A percentile compares a stretch with the other conserved stretches of the same genome.
Evolutionary conservation across 805 yeast species (phyloP).

Genomic region (Kodamaea restingae): DNA sequence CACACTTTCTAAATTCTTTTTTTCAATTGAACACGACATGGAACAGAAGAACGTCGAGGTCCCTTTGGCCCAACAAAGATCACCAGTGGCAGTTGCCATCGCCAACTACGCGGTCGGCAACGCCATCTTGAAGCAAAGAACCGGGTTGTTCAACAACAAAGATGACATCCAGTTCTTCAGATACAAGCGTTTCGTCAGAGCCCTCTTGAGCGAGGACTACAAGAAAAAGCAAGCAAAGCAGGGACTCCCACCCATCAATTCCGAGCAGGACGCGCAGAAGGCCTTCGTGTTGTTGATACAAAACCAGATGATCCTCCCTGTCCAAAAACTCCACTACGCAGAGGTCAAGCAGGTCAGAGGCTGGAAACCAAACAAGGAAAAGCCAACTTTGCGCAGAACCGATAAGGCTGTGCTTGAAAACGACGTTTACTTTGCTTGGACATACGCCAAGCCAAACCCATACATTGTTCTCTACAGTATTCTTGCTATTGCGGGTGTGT

Average conservation of each 20-base stretch:
- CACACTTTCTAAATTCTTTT: background rate
- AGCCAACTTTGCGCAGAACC: constrained; percentile 56
- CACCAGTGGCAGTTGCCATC: constrained; percentile 61
- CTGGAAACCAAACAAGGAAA: constrained; percentile 56
- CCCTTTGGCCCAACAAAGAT: constrained; percentile 15
- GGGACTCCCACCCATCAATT: constrained; percentile 40
- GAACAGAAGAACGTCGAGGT: constrained; percentile 10
- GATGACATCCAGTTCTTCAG: constrained; percentile 79
- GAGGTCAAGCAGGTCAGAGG: constrained; percentile 54
- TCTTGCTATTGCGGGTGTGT: constrained; percentile 60
- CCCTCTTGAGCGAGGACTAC: constrained; percentile 71
- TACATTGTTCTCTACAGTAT: constrained; percentile 58
- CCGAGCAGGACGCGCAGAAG: constrained; percentile 54
- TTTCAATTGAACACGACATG: constrained; percentile 2
- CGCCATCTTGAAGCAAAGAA: constrained; percentile 69
- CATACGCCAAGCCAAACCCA: constrained; percentile 69
- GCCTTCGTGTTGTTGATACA: constrained; percentile 66
- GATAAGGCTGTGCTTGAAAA: constrained; percentile 58
- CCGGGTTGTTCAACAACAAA: constrained; percentile 69
- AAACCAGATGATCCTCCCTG: constrained; percentile 71
- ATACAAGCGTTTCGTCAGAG: constrained; percentile 77
- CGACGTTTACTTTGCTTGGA: constrained; percentile 81
- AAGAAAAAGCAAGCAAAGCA: constrained; percentile 42
- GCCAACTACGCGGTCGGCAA: constrained; percentile 70
- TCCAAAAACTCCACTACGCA: constrained; percentile 63